Evolutionary conservation across 805 yeast species (phyloP).

Genomic region (Barnettozyma wickerhamii): DNA sequence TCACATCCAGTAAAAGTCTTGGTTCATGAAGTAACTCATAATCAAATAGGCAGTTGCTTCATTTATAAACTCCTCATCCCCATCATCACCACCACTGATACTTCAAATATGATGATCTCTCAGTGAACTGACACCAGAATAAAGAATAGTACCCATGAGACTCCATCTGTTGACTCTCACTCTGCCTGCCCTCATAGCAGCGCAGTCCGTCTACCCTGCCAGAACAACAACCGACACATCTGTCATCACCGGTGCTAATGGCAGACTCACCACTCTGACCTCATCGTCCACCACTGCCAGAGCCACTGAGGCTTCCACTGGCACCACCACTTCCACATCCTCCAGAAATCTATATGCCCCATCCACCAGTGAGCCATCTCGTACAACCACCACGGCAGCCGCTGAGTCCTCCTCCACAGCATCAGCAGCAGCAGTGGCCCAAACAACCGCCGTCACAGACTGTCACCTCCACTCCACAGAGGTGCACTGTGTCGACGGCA

Average conservation of each 20-base stretch:
- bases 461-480: constrained; percentile 17
- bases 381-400: no score
- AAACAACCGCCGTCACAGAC: constrained; percentile 16
- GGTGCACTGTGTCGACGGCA: constrained; percentile 15
- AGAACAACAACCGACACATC: not conserved
- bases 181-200: not conserved
- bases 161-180: not conserved
- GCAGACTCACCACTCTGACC: not conserved
- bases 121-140: no score
- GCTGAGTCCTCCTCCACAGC: no score
- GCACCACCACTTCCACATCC: not conserved
- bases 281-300: not conserved
- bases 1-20: no score
- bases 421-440: constrained; percentile 1
- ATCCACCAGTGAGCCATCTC: no score
- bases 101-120: no score
- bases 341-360: constrained; percentile 4
- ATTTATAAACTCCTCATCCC: no score
- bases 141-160: no score
- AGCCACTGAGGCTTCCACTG: not conserved
- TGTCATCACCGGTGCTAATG: not conserved
- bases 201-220: not conserved
- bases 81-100: no score
- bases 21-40: no score
- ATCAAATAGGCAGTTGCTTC: no score